These are phyloP conservation scores for Guyanaporus albipodus DNA, from an alignment of 768 basidiomycete species.

Conservation along the genomic window DNA sequence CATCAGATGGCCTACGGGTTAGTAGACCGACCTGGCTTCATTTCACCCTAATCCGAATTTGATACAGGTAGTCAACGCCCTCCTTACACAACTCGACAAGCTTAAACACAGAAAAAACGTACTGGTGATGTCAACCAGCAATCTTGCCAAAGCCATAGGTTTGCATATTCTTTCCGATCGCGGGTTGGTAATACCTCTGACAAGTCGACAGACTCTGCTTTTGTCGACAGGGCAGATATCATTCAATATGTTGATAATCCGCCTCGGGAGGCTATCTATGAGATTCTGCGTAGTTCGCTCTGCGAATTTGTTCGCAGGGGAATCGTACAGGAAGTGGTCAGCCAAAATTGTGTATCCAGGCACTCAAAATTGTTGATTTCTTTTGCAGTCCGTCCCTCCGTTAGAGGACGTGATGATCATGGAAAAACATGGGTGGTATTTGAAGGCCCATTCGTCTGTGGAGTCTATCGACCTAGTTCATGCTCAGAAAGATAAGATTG, in stretches of 20 bases:
- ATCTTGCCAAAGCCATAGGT: slow-evolving; percentile 94
- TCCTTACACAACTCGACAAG: slow-evolving; percentile 95
- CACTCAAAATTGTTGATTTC: not conserved
- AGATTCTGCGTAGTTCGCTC: slow-evolving; percentile 82
- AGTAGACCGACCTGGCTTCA: slow-evolving; percentile 16
- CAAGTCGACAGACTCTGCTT: slow-evolving; percentile 70
- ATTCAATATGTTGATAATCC: slow-evolving; percentile 93
- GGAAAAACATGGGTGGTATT: slow-evolving; percentile 17
- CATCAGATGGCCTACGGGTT: slow-evolving; percentile 89
- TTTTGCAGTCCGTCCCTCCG: slow-evolving; percentile 56
- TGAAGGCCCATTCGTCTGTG: slow-evolving; percentile 3
- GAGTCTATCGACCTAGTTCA: slow-evolving; percentile 30
- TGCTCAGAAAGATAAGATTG: slow-evolving; percentile 50
- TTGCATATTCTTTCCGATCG: slow-evolving; percentile 14
- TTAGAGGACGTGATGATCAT: slow-evolving; percentile 45
- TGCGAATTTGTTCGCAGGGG: slow-evolving; percentile 73
- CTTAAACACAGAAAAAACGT: slow-evolving; percentile 91
- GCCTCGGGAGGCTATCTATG: slow-evolving; percentile 87
- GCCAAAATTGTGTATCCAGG: slow-evolving; percentile 25
- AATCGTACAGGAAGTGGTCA: slow-evolving; percentile 61
- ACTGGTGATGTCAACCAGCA: slow-evolving; percentile 94
- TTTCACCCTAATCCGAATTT: not conserved
- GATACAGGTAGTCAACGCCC: slow-evolving; percentile 89
- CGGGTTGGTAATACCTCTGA: not conserved
- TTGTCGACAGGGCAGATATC: slow-evolving; percentile 95